Evolutionary conservation across 2,329 filamentous ascomycete genomes (phyloP), one percentile per base, ranked within the genome.

Genomic region (Colletotrichum incanum): DNA sequence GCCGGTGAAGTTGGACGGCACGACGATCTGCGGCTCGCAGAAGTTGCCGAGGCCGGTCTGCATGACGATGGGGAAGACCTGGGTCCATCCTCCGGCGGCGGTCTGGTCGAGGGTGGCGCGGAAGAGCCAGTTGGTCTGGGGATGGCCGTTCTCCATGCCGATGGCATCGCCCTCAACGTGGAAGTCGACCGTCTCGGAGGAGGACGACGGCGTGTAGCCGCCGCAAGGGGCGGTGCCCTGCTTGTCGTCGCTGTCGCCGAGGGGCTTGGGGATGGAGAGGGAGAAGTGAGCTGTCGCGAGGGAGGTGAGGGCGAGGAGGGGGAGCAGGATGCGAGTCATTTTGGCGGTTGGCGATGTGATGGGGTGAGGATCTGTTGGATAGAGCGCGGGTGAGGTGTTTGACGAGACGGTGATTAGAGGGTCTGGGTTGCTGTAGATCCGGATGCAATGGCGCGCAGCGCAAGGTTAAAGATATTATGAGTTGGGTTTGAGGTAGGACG

Each of bases 141-240:
- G 82, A 76, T 92, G 90, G 3, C 83, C 84, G 9, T 85, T 82
- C 9, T 79, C 80, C 61, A 87, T 77, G 71, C 84, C 83, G 43
- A 91, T 81, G 68, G 86, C 81, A 74, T 90, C 86, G 75, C 89
- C 89, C 75, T 82, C 88, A 71, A 91, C 86, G 77, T 90, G 86
- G 79, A 91, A 91, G 75, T 89, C 82, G 54, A 23, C 23, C 64
- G 84, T 83, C 31, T 82, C 82, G 74, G 74, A 75, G 65, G 75
- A 58, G 65, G 88, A 84, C 74, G 87, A 81, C 41, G 87, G 82
- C 0, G 82, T 80, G 78, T 85, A 85, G 74, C 88, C 87, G 73
- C 90, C 90, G 79, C 90, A 92, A 34, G 89, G 90, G 0, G 77
- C 82, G 6, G 78, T 80, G 76, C 68, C 78, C 72, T 88, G 82